Conservation (phyloP, 345 rosid species). For the Gossypium ekmanianum region DNA sequence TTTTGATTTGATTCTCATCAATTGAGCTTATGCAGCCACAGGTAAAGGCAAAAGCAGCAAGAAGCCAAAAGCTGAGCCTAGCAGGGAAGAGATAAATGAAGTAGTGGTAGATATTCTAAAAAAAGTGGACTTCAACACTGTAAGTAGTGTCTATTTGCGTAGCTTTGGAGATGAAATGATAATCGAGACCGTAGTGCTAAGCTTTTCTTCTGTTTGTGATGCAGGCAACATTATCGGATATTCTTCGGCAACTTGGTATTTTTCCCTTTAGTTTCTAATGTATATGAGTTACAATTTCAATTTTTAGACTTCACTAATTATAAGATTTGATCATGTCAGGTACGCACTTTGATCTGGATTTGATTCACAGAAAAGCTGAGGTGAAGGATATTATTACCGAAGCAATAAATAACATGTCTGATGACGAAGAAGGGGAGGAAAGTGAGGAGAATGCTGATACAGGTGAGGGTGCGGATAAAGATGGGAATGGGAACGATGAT, state of each 20-base stretch:
- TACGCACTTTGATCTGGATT: slow-evolving; percentile 62
- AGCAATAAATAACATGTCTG: slow-evolving; percentile 85
- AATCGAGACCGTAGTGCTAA: neutral
- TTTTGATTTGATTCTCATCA: slow-evolving; percentile 5
- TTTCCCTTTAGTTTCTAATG: neutral
- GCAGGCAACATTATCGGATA: slow-evolving; percentile 95
- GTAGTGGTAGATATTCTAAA: slow-evolving; percentile 76
- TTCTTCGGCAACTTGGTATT: slow-evolving; percentile 79
- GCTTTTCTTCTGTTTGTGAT: slow-evolving; percentile 17
- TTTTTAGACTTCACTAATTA: neutral
- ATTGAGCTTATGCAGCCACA: slow-evolving; percentile 22
- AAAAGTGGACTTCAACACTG: slow-evolving; percentile 96
- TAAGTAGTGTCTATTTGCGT: slow-evolving; percentile 31
- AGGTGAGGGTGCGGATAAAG: slow-evolving; percentile 44
- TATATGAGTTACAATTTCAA: neutral
- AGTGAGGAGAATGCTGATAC: slow-evolving; percentile 44
- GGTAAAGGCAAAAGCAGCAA: slow-evolving; percentile 61
- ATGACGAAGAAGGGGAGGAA: slow-evolving; percentile 69
- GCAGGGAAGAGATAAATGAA: slow-evolving; percentile 80
- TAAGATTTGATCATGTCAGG: slow-evolving; percentile 38
- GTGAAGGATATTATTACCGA: slow-evolving; percentile 87
- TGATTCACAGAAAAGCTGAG: slow-evolving; percentile 81
- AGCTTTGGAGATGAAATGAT: neutral
- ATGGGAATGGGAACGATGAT: slow-evolving; percentile 37
- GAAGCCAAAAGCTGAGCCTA: slow-evolving; percentile 70